These are phyloP conservation scores for Colletotrichum coccodes DNA, from an alignment of 2,329 filamentous ascomycete species.

Conservation along the genomic window DNA sequence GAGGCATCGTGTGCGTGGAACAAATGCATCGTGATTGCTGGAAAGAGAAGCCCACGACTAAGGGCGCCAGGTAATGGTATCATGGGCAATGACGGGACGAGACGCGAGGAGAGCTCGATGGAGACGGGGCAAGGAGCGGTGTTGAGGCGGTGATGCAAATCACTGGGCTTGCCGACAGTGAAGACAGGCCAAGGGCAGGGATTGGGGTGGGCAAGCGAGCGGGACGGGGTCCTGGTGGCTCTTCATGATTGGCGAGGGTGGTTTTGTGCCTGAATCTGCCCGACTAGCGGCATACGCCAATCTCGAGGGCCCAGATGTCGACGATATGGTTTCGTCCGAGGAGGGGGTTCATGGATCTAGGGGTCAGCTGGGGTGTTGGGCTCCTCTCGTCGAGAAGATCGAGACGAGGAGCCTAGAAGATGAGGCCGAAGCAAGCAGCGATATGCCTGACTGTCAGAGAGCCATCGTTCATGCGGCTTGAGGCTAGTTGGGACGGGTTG, in stretches of 20 bases:
- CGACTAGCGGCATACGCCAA: constrained; percentile 33
- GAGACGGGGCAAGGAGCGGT: constrained; percentile 27
- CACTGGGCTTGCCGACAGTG: constrained; percentile 30
- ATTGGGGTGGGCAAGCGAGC: constrained; percentile 1
- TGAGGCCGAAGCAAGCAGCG: constrained; percentile 3
- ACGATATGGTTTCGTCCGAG: constrained; percentile 18
- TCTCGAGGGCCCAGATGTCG: constrained; percentile 14
- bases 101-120: constrained; percentile 13
- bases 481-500: constrained; percentile 13
- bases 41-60: constrained; percentile 4
- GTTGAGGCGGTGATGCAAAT: constrained; percentile 34
- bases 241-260: constrained; percentile 19
- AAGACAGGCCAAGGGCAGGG: constrained; percentile 29
- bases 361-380: not conserved
- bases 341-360: constrained; percentile 2
- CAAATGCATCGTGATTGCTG: constrained; percentile 17
- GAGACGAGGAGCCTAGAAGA: not conserved
- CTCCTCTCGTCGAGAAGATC: not conserved
- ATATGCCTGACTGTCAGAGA: constrained; percentile 13
- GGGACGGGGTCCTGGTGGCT: constrained; percentile 15
- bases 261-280: constrained; percentile 34
- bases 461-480: constrained; percentile 12
- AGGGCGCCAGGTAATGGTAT: constrained; percentile 4
- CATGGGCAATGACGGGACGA: constrained; percentile 26
- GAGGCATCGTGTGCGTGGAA: not conserved